phyloP scores from a whole-genome alignment of 2,329 filamentous ascomycete genomes.

The Paracoccidioides brasiliensis region DNA sequence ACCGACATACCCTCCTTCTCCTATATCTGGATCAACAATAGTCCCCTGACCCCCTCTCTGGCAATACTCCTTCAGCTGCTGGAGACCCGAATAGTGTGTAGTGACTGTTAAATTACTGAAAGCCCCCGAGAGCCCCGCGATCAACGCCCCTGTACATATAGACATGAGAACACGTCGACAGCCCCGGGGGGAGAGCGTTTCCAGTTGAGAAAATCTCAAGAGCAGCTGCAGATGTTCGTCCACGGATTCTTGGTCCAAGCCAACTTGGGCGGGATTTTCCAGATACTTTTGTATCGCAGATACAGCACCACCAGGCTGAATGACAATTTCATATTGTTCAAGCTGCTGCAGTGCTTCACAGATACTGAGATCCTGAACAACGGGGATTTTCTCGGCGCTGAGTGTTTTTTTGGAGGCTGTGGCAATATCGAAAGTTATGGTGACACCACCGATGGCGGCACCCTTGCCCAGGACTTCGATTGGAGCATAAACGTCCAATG shows the following conservation, averaged over 20 bases:
- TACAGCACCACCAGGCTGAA: not conserved
- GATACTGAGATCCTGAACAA: not conserved
- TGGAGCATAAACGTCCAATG: not conserved
- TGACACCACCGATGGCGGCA: not conserved
- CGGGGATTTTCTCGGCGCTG: not conserved
- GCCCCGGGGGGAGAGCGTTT: not conserved
- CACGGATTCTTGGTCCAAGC: not conserved
- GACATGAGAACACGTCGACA: not conserved
- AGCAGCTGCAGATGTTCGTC: not conserved
- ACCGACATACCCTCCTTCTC: not conserved
- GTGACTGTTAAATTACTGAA: not conserved
- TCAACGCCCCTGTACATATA: not conserved
- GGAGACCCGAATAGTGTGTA: not conserved
- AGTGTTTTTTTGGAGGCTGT: not conserved
- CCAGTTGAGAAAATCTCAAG: not conserved
- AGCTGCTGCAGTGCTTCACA: not conserved
- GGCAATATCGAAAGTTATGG: not conserved
- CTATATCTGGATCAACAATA: not conserved
- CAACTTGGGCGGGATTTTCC: not conserved
- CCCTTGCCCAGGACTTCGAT: constrained; percentile 1
- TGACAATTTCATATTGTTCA: not conserved
- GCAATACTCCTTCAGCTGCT: not conserved
- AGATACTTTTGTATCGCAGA: not conserved
- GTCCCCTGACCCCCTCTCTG: not conserved
- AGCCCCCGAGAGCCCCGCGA: not conserved